Evolutionary conservation across 2,329 filamentous ascomycete species (phyloP), one percentile per base, ranked within the genome.

Genomic region (Fusarium anthophilum): DNA sequence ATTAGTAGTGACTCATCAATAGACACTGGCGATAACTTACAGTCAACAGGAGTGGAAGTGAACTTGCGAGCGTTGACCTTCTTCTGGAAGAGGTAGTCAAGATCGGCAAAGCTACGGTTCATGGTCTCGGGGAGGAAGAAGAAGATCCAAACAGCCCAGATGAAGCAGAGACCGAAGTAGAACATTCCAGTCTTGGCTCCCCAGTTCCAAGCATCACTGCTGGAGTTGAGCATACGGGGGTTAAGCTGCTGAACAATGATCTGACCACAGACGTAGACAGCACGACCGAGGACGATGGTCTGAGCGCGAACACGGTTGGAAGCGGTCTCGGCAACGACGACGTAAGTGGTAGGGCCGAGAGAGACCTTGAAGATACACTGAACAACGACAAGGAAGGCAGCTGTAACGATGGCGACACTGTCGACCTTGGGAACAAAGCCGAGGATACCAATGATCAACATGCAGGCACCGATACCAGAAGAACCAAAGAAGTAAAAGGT

Each of bases 311-410:
- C 80, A 59, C 84, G 84, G n/a, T 83, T 86, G 13, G 84, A 85
- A 0, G 82, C 79, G 3, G 85, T 80, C 77, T 87, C 85, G 6
- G 83, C 89, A 6, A 97, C 94, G 30, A 97, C 87, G 0, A 94
- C 95, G 83, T 96, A 98, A 82, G 93, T 94, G 20, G 97, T 94
- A 57, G 69, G 82, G 4, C 82, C 82, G 2, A 84, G 79, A 13
- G 81, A 83, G 30, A 79, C 82, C 81, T 76, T 77, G 68, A 83
- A 79, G 12, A 86, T 82, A 2, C 93, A 93, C 2, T 95, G 87
- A 32, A 87, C 79, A 7, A 88, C 81, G 41, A 89, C 82, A 3
- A 76, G 41, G 61, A 76, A 56, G 17, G 58, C 69, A 13, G 75
- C 74, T 5, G 66, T 69, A 2, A 79, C 79, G 70, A 83, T 83